These are phyloP conservation scores for Cucurbitaria berberidis DNA, from an alignment of 2,329 filamentous ascomycete species.

Conservation along the genomic window DNA sequence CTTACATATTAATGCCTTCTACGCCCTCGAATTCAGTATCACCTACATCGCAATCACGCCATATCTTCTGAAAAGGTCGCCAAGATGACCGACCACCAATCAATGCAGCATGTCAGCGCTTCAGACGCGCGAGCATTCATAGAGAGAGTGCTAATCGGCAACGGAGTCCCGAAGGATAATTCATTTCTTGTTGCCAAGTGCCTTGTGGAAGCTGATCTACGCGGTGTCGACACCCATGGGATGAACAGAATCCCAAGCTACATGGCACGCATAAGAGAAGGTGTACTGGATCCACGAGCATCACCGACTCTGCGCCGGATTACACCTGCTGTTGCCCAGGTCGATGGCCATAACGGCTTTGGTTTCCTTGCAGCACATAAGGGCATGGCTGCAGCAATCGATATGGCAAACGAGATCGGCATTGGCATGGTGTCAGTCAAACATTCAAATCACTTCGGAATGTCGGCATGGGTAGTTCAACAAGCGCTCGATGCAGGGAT, in stretches of 20 bases:
- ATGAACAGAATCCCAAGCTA: slow-evolving; percentile 80
- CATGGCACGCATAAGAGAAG: slow-evolving; percentile 72
- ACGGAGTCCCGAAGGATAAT: slow-evolving; percentile 65
- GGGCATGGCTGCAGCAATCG: slow-evolving; percentile 71
- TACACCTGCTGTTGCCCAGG: slow-evolving; percentile 73
- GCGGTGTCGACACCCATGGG: slow-evolving; percentile 80
- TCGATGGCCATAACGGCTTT: slow-evolving; percentile 74
- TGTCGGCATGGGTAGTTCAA: slow-evolving; percentile 81
- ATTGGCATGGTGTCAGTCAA: slow-evolving; percentile 79
- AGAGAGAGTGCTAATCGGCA: slow-evolving; percentile 62
- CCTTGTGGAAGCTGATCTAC: slow-evolving; percentile 75
- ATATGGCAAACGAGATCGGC: slow-evolving; percentile 68
- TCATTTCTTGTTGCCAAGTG: slow-evolving; percentile 70
- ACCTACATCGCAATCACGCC: neutral
- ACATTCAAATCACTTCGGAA: slow-evolving; percentile 83
- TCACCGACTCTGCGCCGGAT: slow-evolving; percentile 64
- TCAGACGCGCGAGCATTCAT: slow-evolving; percentile 52
- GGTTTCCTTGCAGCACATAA: slow-evolving; percentile 73
- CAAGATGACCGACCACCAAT: slow-evolving; percentile 8
- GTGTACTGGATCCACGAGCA: slow-evolving; percentile 68
- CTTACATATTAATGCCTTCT: neutral
- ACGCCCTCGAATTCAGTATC: neutral
- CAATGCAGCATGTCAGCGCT: slow-evolving; percentile 29
- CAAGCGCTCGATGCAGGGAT: slow-evolving; percentile 73
- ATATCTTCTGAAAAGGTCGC: neutral